phyloP scores from a whole-genome alignment of 805 yeast species.

The Cyberlindnera veronae region DNA sequence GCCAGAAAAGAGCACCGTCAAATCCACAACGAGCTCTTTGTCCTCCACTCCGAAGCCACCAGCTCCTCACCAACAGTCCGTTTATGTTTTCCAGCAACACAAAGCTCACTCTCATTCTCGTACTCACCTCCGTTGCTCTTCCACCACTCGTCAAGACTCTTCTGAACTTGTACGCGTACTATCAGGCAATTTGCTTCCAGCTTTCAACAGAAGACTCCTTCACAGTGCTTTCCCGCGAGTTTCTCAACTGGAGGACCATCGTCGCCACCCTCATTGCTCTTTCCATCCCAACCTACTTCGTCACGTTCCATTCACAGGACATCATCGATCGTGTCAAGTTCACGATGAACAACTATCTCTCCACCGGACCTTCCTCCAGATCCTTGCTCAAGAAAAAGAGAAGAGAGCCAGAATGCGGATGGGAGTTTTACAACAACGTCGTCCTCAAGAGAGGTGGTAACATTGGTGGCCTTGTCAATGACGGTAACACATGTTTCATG shows the following conservation, averaged over 20 bases:
- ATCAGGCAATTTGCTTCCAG: background rate
- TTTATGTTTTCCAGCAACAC: background rate
- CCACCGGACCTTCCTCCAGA: background rate
- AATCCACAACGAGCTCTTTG: too few species aligned
- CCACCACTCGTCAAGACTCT: conserved; percentile 1
- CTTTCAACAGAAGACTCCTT: background rate
- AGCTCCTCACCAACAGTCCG: too few species aligned
- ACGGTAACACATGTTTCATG: conserved; percentile 94
- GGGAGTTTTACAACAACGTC: conserved; percentile 33
- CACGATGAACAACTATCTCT: conserved; percentile 7
- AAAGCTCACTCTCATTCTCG: conserved; percentile 2
- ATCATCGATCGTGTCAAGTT: conserved; percentile 1
- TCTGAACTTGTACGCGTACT: background rate
- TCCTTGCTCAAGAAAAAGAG: background rate
- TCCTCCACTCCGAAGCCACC: too few species aligned
- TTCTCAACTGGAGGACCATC: conserved; percentile 12
- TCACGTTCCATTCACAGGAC: conserved; percentile 2
- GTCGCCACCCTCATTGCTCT: conserved; percentile 9
- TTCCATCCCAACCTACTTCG: conserved; percentile 9
- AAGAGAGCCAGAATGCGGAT: conserved; percentile 5
- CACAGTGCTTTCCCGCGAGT: conserved; percentile 13
- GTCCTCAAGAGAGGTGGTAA: conserved; percentile 64
- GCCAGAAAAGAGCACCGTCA: too few species aligned
- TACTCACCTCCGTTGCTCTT: conserved; percentile 6
- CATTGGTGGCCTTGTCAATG: conserved; percentile 83